phyloP scores from a whole-genome alignment of 192 early-diverging fungal genomes.

The Helicostylum pulchrum region DNA sequence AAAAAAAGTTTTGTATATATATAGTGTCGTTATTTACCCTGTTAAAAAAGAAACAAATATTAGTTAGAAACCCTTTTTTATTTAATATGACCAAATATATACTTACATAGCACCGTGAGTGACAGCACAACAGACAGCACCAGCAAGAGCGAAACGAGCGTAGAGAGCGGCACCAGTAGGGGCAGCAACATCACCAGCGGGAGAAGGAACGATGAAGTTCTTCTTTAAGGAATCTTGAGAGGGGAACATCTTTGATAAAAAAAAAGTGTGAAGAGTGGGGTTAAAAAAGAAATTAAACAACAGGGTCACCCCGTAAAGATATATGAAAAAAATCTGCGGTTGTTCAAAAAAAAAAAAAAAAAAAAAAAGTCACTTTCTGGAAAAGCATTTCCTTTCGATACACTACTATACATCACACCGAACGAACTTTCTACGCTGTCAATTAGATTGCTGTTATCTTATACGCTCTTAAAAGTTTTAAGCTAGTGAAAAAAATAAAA shows the following conservation, averaged over 20 bases:
- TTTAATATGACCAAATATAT: background rate
- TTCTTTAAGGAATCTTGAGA: slow-evolving; percentile 33
- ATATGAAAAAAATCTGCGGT: no score
- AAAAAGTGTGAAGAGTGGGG: slow-evolving; percentile 8
- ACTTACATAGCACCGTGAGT: slow-evolving; percentile 56
- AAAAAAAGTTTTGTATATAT: background rate
- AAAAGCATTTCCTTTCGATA: no score
- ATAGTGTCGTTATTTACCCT: slow-evolving; percentile 10
- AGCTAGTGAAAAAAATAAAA: no score
- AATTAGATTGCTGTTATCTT: no score
- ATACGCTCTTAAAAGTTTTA: no score
- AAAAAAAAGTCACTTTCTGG: no score
- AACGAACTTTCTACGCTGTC: no score
- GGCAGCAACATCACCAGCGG: slow-evolving; percentile 35
- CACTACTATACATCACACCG: no score
- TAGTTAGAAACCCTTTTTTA: background rate
- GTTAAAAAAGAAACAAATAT: background rate
- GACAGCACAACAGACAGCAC: slow-evolving; percentile 57
- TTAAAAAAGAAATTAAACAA: slow-evolving; percentile 7
- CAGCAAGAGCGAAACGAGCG: slow-evolving; percentile 55
- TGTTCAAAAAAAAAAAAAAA: no score
- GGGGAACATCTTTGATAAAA: slow-evolving; percentile 30
- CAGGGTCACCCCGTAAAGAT: background rate
- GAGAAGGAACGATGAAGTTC: slow-evolving; percentile 35
- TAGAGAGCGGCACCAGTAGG: slow-evolving; percentile 52